phyloP scores from a whole-genome alignment of 352 stramenopile species.

The Phytopythium aichiense region DNA sequence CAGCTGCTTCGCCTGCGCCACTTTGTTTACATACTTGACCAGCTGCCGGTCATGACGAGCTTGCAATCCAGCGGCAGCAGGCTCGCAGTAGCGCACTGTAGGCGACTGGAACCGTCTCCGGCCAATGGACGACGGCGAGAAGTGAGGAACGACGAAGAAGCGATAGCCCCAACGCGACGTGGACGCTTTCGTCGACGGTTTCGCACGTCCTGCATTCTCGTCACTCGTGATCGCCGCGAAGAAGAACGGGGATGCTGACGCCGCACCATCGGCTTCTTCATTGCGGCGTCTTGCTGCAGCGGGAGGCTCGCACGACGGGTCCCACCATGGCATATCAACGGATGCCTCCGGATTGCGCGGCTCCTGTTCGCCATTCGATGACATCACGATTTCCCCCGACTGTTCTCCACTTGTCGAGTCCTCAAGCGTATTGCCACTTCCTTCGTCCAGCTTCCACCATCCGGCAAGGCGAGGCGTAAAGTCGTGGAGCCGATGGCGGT shows the following conservation, averaged over 20 bases:
- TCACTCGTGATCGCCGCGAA: background rate
- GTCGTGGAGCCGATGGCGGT: slow-evolving; percentile 62
- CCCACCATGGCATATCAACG: slow-evolving; percentile 14
- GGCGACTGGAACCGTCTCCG: slow-evolving; percentile 43
- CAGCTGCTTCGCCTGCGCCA: slow-evolving; percentile 39
- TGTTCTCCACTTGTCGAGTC: slow-evolving; percentile 33
- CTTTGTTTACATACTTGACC: slow-evolving; percentile 76
- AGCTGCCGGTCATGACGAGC: slow-evolving; percentile 56
- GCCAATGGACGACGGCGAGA: slow-evolving; percentile 41
- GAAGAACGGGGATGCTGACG: slow-evolving; percentile 22
- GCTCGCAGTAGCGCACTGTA: slow-evolving; percentile 19
- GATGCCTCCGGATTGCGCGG: too few species aligned
- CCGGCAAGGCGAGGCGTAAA: slow-evolving; percentile 39
- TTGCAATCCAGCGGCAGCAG: background rate
- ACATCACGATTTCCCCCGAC: background rate
- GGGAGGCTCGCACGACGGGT: slow-evolving; percentile 20
- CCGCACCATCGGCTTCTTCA: slow-evolving; percentile 13
- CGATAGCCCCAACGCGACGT: slow-evolving; percentile 55
- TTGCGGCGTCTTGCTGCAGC: slow-evolving; percentile 20
- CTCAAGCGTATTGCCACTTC: slow-evolving; percentile 24
- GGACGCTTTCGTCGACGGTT: background rate
- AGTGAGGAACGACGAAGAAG: slow-evolving; percentile 76
- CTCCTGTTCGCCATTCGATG: background rate
- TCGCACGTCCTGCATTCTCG: background rate
- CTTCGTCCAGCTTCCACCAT: slow-evolving; percentile 67